Percentiles rank a stretch among this genome's conserved stretches.
These are phyloP conservation scores for Diaporthe velutina DNA, from an alignment of 2,329 filamentous ascomycete species.

Conservation along the genomic window DNA sequence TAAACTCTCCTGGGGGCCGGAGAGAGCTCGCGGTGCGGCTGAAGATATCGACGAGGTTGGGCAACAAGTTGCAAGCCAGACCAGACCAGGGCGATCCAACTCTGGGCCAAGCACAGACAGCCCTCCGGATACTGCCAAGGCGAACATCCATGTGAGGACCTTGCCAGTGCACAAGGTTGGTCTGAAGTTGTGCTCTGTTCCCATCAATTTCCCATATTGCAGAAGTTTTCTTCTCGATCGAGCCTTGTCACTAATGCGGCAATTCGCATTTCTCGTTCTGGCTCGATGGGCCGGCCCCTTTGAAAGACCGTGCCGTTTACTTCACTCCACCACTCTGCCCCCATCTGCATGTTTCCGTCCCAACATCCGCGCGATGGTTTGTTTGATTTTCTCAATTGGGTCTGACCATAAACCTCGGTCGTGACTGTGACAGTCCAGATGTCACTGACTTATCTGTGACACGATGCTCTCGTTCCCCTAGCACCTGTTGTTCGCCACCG, in stretches of 20 bases:
- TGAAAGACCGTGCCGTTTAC: neutral
- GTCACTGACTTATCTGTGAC: conserved; percentile 1
- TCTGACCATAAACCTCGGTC: conserved; percentile 2
- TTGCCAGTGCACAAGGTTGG: neutral
- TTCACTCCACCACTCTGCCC: neutral
- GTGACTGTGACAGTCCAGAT: neutral
- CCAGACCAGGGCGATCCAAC: neutral
- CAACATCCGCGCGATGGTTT: neutral
- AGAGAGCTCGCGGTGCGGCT: neutral
- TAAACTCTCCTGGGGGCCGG: neutral
- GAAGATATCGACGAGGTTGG: neutral
- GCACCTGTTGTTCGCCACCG: conserved; percentile 2
- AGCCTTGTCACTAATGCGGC: neutral
- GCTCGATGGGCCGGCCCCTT: neutral
- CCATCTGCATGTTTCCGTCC: conserved; percentile 18
- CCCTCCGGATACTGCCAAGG: neutral
- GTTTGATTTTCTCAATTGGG: conserved; percentile 2
- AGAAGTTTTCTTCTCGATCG: neutral
- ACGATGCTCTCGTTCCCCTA: neutral
- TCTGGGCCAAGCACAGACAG: neutral
- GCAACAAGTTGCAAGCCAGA: neutral
- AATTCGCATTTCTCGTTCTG: conserved; percentile 4
- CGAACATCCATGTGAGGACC: neutral
- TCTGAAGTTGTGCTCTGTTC: neutral
- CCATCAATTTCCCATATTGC: conserved; percentile 13